Conservation (phyloP, 1,139 yeast species). For the Blastobotrys elegans region DNA sequence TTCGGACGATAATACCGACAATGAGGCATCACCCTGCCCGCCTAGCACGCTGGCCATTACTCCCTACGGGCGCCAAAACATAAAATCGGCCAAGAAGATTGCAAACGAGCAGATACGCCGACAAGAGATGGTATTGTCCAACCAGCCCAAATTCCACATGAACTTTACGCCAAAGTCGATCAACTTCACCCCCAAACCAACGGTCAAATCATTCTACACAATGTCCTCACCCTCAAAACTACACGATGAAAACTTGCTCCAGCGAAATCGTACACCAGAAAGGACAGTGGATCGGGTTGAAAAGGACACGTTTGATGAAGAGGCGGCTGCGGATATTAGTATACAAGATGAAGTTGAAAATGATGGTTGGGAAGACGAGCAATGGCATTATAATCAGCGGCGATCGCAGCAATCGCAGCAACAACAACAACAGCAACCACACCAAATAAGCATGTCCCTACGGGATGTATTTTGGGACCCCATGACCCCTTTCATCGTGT, state of each 20-base stretch:
- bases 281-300: constrained; percentile 1
- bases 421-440: not conserved
- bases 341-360: constrained; percentile 5
- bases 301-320: not conserved
- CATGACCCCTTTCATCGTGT: constrained; percentile 58
- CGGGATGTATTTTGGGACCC: constrained; percentile 41
- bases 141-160: constrained; percentile 1
- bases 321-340: not conserved
- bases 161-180: constrained; percentile 1
- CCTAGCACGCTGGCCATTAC: constrained; percentile 1
- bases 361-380: constrained; percentile 15
- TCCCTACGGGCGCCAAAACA: not conserved
- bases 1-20: constrained; percentile 14
- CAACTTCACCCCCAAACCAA: constrained; percentile 2
- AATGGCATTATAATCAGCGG: not conserved
- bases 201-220: constrained; percentile 1
- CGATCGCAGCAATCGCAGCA: not conserved
- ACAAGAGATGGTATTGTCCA: not conserved
- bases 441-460: not conserved
- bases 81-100: not conserved
- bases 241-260: constrained; percentile 8
- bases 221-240: constrained; percentile 12
- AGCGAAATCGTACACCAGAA: constrained; percentile 5
- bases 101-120: not conserved
- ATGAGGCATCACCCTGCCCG: constrained; percentile 7